Evolutionary conservation across 805 yeast genomes (phyloP), one percentile per base, ranked within the genome.

Genomic region (Teunomyces gatunensis): DNA sequence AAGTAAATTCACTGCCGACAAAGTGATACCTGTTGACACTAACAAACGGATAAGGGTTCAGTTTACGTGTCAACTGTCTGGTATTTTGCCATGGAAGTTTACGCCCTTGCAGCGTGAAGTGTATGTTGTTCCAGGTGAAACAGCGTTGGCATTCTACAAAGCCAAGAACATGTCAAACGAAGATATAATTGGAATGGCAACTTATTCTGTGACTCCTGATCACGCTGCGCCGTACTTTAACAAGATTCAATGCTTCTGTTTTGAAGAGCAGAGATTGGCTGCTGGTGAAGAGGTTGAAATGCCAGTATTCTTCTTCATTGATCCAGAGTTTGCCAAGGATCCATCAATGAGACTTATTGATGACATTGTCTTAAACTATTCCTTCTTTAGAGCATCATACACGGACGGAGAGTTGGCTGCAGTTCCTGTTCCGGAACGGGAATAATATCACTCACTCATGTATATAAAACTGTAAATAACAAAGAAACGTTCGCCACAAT

Each of bases 231-330:
- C 89, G 4, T 94, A 92, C 68, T 94, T 94, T 73, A 89, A 89
- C 72, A 94, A 94, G 68, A 94, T 94, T 60, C 99, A 94, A 67
- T 94, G 99, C 67, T 94, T 94, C 71, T 94, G 99, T 63, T 94
- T 94, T 61, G 99, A 94, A 71, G 99, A 94, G 65, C 99, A 94
- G 67, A 80, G 88, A 66, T 74, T 94, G 54, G 78, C 83, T 47
- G 96, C 97, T 2, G 97, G 97, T 6, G 99, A 94, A 68, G 97
- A 94, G 63, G 96, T 94, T 13, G 99, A 94, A 63, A 94, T 94
- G 99, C 99, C 99, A 0, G 89, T 94, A 6, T 94, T 94, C 71
- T 94, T 91, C 78, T 91, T 91, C 67, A 88, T 91, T 39, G 98
- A 91, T 63, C 98, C 98, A 0, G 98, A 91, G 55, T 92, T 87